Conservation (phyloP, 192 early-diverging fungal genomes). For the Allomyces macrogynus region DNA sequence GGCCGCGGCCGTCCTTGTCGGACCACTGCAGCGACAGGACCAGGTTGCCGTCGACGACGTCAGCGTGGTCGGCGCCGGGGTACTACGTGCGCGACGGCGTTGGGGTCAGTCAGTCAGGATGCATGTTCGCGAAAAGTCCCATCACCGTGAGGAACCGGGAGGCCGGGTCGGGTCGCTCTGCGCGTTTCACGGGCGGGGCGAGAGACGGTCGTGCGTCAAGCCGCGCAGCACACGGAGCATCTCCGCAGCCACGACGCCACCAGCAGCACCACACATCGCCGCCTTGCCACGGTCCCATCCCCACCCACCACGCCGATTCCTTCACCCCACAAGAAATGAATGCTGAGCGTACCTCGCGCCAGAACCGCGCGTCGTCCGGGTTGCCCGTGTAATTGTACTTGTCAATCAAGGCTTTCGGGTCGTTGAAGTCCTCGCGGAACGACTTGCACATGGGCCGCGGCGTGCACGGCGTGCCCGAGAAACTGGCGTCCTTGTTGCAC, state of each 20-base stretch:
- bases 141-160: too few species aligned
- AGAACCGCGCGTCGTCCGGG: background rate
- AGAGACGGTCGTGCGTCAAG: too few species aligned
- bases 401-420: background rate
- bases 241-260: too few species aligned
- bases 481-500: background rate
- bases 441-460: background rate
- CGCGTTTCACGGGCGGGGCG: too few species aligned
- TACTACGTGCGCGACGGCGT: background rate
- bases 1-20: constrained; percentile 21
- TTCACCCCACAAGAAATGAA: too few species aligned
- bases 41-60: constrained; percentile 16
- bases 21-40: constrained; percentile 15
- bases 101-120: too few species aligned
- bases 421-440: background rate
- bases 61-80: constrained; percentile 16
- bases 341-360: background rate
- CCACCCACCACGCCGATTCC: too few species aligned
- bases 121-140: too few species aligned
- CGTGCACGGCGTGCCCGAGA: background rate
- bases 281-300: too few species aligned
- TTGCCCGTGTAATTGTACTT: background rate
- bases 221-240: too few species aligned
- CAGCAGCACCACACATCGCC: too few species aligned
- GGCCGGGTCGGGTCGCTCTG: too few species aligned